Conservation (phyloP, 495 filamentous ascomycete species). For the Penicillium paradoxum region DNA sequence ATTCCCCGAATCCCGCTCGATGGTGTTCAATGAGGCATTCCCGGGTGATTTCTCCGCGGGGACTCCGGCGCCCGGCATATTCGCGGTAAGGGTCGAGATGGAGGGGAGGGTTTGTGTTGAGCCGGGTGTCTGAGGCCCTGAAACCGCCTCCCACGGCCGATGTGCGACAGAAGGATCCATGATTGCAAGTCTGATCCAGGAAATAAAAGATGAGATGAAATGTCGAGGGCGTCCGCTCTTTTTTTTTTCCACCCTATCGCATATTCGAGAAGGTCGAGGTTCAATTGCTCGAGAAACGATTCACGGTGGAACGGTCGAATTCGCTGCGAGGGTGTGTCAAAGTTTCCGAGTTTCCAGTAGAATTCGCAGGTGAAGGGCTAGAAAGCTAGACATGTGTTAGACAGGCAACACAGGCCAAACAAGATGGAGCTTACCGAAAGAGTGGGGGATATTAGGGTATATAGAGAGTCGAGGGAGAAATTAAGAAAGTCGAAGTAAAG, state of each 20-base stretch:
- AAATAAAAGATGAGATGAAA: background rate
- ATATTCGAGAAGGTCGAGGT: conserved; percentile 18
- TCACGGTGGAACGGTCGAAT: no score
- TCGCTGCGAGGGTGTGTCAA: no score
- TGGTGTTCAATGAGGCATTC: conserved; percentile 44
- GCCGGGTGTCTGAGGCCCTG: conserved; percentile 34
- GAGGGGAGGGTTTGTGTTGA: conserved; percentile 45
- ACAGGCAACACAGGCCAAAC: background rate
- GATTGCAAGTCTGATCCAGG: background rate
- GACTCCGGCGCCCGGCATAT: conserved; percentile 27
- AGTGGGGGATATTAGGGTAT: background rate
- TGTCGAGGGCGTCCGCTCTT: conserved; percentile 7
- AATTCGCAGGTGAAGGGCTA: conserved; percentile 1
- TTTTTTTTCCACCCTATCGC: conserved; percentile 20
- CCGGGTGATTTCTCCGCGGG: conserved; percentile 42
- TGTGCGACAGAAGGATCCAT: conserved; percentile 42
- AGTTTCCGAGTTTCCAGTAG: background rate
- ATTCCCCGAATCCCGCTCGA: conserved; percentile 48
- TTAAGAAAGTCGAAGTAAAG: no score
- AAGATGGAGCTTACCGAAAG: background rate
- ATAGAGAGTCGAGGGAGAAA: background rate
- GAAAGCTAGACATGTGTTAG: background rate
- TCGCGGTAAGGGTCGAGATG: conserved; percentile 44
- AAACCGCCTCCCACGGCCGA: conserved; percentile 40
- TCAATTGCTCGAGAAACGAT: no score